These are phyloP conservation scores for Rhypophila decipiens DNA, from an alignment of 495 filamentous ascomycete genomes.

Conservation along the genomic window DNA sequence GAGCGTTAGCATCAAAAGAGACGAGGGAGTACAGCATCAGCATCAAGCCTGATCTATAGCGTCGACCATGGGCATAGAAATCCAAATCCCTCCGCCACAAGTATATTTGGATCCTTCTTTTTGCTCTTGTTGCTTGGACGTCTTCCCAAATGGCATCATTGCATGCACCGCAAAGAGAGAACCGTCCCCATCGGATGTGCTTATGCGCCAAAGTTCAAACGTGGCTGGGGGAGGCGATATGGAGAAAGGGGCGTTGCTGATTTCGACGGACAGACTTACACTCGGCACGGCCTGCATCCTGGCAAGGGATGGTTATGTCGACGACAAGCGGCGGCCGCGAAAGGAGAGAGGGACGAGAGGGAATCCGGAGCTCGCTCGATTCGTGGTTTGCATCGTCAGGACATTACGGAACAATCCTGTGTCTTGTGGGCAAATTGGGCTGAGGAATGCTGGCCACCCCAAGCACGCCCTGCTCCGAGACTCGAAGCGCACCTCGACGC, in stretches of 20 bases:
- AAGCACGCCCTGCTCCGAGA: conserved; percentile 14
- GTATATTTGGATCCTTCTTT: too few species aligned
- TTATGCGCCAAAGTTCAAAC: not conserved
- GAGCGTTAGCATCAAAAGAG: conserved; percentile 10
- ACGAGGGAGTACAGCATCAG: too few species aligned
- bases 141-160: too few species aligned
- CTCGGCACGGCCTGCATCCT: conserved; percentile 60
- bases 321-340: conserved; percentile 32
- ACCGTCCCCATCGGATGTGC: not conserved
- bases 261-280: conserved; percentile 42
- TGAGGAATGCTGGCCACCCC: conserved; percentile 22
- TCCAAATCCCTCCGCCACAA: too few species aligned
- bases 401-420: conserved; percentile 23
- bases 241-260: not conserved
- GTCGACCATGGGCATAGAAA: too few species aligned
- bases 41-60: too few species aligned
- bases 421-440: conserved; percentile 9
- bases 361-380: conserved; percentile 27
- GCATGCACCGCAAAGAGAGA: too few species aligned
- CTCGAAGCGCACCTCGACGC: not conserved
- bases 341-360: conserved; percentile 27
- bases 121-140: too few species aligned
- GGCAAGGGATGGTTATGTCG: conserved; percentile 32
- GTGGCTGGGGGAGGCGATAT: too few species aligned
- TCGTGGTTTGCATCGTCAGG: conserved; percentile 35